phyloP scores from a whole-genome alignment of 768 basidiomycete genomes.

The Auricularia heimuer region DNA sequence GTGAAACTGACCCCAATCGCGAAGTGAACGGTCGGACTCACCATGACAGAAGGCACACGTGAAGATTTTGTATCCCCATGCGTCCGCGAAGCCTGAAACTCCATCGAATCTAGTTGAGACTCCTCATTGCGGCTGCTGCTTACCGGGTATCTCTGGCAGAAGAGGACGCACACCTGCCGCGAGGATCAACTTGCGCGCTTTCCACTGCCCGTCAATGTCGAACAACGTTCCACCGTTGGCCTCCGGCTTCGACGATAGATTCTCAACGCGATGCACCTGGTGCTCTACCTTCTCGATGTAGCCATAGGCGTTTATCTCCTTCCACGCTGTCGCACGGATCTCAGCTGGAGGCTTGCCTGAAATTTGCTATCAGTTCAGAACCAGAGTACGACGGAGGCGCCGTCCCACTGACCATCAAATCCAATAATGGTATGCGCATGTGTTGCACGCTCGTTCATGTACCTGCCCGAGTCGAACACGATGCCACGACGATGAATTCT shows the following conservation, averaged over 20 bases:
- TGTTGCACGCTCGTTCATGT: constrained; percentile 11
- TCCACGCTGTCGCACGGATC: background rate
- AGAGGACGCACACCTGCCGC: background rate
- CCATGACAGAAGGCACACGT: background rate
- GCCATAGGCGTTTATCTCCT: background rate
- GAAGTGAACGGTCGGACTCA: background rate
- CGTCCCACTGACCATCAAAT: background rate
- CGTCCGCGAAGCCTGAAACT: background rate
- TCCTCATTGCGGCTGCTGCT: too few species aligned
- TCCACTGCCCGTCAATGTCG: background rate
- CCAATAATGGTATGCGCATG: constrained; percentile 11
- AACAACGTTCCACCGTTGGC: background rate
- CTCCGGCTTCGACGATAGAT: background rate
- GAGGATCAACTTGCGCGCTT: background rate
- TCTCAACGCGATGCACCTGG: background rate
- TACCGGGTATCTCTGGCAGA: background rate
- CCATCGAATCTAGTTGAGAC: too few species aligned
- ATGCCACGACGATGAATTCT: constrained; percentile 13
- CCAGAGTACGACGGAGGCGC: background rate
- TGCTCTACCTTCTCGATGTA: background rate
- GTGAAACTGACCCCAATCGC: background rate
- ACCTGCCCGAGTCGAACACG: constrained; percentile 16
- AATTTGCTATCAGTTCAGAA: background rate
- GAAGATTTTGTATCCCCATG: background rate
- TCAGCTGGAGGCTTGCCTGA: background rate